Percentiles rank a stretch among this genome's conserved stretches.
phyloP scores from a whole-genome alignment of 352 stramenopile genomes.

The Blastocystis hominis region DNA sequence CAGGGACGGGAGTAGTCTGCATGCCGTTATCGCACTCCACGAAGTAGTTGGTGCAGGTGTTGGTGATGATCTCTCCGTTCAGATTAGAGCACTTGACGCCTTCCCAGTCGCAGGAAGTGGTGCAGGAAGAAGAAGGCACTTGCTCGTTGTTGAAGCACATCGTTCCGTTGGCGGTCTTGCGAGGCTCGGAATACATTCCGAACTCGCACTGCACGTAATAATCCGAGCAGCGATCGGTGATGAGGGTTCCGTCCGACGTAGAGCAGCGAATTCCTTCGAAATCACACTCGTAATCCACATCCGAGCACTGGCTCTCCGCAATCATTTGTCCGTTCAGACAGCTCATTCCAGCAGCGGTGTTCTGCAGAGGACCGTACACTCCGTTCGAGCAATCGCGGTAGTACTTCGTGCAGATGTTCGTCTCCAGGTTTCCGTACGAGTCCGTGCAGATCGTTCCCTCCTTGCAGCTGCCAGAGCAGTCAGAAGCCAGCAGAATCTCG shows the following conservation, averaged over 20 bases:
- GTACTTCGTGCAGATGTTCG: constrained; percentile 22
- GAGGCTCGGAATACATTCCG: constrained; percentile 37
- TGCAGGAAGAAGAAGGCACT: constrained; percentile 4
- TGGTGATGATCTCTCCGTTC: constrained; percentile 1
- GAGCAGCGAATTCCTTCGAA: constrained; percentile 55
- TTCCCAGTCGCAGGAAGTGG: constrained; percentile 24
- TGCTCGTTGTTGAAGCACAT: constrained; percentile 52
- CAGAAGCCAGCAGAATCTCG: neutral
- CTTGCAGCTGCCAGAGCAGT: neutral
- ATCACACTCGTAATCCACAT: constrained; percentile 34
- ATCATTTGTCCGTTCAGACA: constrained; percentile 48
- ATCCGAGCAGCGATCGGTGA: neutral
- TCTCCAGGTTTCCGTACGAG: neutral
- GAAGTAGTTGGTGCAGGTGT: constrained; percentile 46
- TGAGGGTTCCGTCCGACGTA: constrained; percentile 18
- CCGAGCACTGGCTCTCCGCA: neutral
- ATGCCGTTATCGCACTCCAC: constrained; percentile 46
- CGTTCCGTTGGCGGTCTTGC: constrained; percentile 31
- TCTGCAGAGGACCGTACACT: neutral
- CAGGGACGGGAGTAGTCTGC: neutral
- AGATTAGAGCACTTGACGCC: constrained; percentile 25
- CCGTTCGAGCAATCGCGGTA: constrained; percentile 5
- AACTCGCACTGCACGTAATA: constrained; percentile 58
- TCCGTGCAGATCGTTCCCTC: neutral
- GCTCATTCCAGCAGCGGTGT: neutral